phyloP scores from a whole-genome alignment of 129 eudicot genomes.

The Flaveria brownii region DNA sequence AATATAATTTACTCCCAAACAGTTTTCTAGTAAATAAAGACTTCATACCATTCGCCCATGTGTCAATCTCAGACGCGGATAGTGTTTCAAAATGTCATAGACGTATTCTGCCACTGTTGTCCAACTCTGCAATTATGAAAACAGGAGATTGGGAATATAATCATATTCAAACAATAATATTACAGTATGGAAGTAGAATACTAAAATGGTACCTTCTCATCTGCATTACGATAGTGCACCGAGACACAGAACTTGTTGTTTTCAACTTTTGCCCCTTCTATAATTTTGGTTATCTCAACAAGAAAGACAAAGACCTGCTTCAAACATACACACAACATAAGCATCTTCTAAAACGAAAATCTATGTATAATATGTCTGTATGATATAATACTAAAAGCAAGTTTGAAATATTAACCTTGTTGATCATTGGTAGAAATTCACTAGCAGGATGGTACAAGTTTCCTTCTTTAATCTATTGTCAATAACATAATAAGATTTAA shows the following conservation, averaged over 20 bases:
- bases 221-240: conserved; percentile 92
- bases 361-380: not conserved
- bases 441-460: conserved; percentile 86
- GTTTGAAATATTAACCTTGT: conserved; percentile 50
- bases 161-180: not conserved
- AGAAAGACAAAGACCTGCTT: conserved; percentile 60
- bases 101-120: conserved; percentile 57
- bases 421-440: conserved; percentile 80
- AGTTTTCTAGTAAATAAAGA: not conserved
- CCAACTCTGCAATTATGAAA: conserved; percentile 60
- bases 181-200: not conserved
- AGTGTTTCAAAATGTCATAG: conserved; percentile 57
- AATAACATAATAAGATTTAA: conserved; percentile 23
- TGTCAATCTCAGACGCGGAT: conserved; percentile 80
- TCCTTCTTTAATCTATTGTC: conserved; percentile 49
- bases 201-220: conserved; percentile 64
- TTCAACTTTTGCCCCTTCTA: conserved; percentile 79
- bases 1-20: not conserved
- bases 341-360: not conserved
- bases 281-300: conserved; percentile 61
- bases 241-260: conserved; percentile 94
- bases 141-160: not conserved
- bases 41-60: conserved; percentile 81
- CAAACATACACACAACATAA: conserved; percentile 18
- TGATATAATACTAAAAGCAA: not conserved